phyloP scores from a whole-genome alignment of 257 asterid species.

The Gentiana dahurica region DNA sequence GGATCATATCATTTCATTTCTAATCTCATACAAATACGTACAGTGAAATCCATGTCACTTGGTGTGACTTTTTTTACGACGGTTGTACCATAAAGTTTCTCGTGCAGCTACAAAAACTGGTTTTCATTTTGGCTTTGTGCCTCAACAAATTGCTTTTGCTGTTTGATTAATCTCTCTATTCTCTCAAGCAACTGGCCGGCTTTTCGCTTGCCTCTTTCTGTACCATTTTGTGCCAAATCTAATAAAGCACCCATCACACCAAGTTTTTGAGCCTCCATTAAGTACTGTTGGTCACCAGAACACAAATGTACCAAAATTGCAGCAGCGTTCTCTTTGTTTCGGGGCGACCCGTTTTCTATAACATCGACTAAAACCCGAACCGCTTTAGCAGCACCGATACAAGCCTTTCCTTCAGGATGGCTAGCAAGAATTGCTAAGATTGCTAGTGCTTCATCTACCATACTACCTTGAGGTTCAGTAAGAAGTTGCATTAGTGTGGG shows the following conservation, averaged over 20 bases:
- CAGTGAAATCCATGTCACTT: too few relatives aligned
- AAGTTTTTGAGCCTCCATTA: slow-evolving; percentile 60
- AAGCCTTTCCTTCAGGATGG: slow-evolving; percentile 69
- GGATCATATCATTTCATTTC: too few relatives aligned
- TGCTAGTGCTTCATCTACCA: slow-evolving; percentile 92
- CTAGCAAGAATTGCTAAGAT: slow-evolving; percentile 82
- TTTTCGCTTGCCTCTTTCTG: slow-evolving; percentile 80
- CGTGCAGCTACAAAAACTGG: slow-evolving; percentile 17
- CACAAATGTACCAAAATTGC: slow-evolving; percentile 87
- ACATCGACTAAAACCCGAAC: slow-evolving; percentile 66
- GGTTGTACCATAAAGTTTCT: too few relatives aligned
- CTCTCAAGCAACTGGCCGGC: slow-evolving; percentile 81
- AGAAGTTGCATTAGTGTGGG: slow-evolving; percentile 71
- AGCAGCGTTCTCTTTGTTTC: slow-evolving; percentile 85
- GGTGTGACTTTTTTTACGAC: too few relatives aligned
- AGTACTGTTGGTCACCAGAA: slow-evolving; percentile 59
- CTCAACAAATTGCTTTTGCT: slow-evolving; percentile 52
- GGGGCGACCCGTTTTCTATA: slow-evolving; percentile 60
- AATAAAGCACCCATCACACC: slow-evolving; percentile 61
- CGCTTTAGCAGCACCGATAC: slow-evolving; percentile 80
- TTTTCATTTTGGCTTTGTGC: slow-evolving; percentile 32
- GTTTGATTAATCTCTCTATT: slow-evolving; percentile 61
- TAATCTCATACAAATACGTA: too few relatives aligned
- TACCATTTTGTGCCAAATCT: slow-evolving; percentile 70
- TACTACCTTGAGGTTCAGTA: slow-evolving; percentile 65